Conservation (phyloP, 208 protist genomes). For the Wallacemonas rigidus region DNA sequence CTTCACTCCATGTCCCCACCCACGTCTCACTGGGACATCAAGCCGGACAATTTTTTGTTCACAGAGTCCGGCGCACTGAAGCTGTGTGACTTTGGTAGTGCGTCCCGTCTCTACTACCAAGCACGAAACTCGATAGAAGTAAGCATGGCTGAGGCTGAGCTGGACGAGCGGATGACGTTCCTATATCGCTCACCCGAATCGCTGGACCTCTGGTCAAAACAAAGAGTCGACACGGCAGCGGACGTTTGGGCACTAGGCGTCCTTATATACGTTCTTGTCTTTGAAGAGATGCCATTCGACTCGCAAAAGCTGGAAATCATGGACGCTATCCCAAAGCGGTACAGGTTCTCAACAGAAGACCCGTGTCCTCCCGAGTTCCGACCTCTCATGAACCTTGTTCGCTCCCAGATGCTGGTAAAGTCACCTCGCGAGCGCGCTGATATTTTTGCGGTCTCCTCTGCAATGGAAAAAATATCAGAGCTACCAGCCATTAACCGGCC, state of each 20-base stretch:
- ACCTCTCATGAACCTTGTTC: conserved; percentile 55
- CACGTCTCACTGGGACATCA: conserved; percentile 93
- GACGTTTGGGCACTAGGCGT: conserved; percentile 96
- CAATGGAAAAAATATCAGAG: conserved; percentile 38
- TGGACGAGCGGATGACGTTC: conserved; percentile 87
- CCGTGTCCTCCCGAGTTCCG: conserved; percentile 38
- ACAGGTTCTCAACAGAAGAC: conserved; percentile 25
- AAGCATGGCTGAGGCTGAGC: conserved; percentile 63
- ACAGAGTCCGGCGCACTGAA: conserved; percentile 69
- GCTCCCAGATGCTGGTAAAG: conserved; percentile 59
- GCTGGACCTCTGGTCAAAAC: conserved; percentile 89
- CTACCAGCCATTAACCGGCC: conserved; percentile 35
- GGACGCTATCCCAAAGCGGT: conserved; percentile 52
- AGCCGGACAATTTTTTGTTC: conserved; percentile 93
- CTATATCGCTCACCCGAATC: conserved; percentile 95
- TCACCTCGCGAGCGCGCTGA: conserved; percentile 52
- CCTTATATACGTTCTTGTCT: conserved; percentile 93
- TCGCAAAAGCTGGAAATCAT: conserved; percentile 74
- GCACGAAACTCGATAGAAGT: conserved; percentile 65
- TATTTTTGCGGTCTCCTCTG: conserved; percentile 61
- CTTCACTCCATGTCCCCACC: conserved; percentile 77
- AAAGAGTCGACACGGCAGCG: conserved; percentile 84
- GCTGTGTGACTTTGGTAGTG: conserved; percentile 95
- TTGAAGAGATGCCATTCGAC: conserved; percentile 91
- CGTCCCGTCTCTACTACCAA: conserved; percentile 69